Conservation (phyloP, 164 flowering plant genomes). For the Chimonanthus praecox region DNA sequence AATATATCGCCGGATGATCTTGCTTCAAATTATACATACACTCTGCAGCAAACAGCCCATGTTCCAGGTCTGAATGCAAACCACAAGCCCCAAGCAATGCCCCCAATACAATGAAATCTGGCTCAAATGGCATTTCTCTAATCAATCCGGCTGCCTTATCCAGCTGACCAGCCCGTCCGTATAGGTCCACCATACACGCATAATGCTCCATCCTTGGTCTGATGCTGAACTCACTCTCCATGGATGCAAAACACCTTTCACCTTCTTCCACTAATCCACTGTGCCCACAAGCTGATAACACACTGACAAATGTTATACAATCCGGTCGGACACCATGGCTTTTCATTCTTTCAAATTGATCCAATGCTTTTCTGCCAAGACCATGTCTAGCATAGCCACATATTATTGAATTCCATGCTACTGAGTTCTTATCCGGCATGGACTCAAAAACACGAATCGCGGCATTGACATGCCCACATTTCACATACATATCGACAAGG, state of each 20-base stretch:
- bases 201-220: slow-evolving; percentile 43
- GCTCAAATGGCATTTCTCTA: slow-evolving; percentile 44
- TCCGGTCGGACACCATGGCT: slow-evolving; percentile 32
- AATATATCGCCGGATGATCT: slow-evolving; percentile 45
- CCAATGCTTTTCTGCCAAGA: slow-evolving; percentile 36
- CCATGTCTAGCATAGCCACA: slow-evolving; percentile 64
- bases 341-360: slow-evolving; percentile 41
- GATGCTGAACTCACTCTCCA: slow-evolving; percentile 36
- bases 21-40: slow-evolving; percentile 31
- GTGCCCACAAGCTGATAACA: slow-evolving; percentile 54
- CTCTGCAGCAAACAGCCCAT: slow-evolving; percentile 40
- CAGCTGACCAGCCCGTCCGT: slow-evolving; percentile 49
- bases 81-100: slow-evolving; percentile 62
- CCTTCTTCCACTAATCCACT: slow-evolving; percentile 52
- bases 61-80: slow-evolving; percentile 44
- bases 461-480: slow-evolving; percentile 45
- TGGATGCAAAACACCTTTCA: slow-evolving; percentile 30
- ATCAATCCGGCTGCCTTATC: slow-evolving; percentile 46
- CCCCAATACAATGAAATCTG: slow-evolving; percentile 60
- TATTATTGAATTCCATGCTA: slow-evolving; percentile 52
- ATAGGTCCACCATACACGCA: slow-evolving; percentile 63
- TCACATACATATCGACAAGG: slow-evolving; percentile 50
- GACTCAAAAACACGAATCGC: slow-evolving; percentile 34
- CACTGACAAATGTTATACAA: slow-evolving; percentile 38
- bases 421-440: slow-evolving; percentile 34